Evolutionary conservation across 306 rosid genomes (phyloP).

Genomic region (Erythrophleum fordii): DNA sequence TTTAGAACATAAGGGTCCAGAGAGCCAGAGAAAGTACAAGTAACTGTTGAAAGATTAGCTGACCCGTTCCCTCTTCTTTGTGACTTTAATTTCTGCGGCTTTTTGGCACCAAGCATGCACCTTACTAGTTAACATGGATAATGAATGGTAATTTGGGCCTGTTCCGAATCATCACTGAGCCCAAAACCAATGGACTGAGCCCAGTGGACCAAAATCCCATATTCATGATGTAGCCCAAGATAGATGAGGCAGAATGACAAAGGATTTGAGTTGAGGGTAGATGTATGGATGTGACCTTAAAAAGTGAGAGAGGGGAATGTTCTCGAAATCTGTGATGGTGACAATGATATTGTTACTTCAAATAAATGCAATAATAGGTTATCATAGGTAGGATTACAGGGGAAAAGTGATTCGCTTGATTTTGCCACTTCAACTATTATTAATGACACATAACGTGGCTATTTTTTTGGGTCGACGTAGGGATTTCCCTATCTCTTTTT

Average conservation of each 20-base stretch:
- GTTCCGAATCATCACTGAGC: background rate
- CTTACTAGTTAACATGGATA: no score
- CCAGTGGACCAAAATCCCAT: no score
- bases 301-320: conserved; percentile 38
- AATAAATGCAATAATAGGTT: conserved; percentile 36
- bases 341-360: conserved; percentile 32
- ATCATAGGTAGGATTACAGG: conserved; percentile 33
- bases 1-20: conserved; percentile 28
- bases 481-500: background rate
- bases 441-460: background rate
- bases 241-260: background rate
- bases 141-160: background rate
- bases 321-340: conserved; percentile 45
- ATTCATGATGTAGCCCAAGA: background rate
- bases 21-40: conserved; percentile 54
- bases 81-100: conserved; percentile 35
- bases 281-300: conserved; percentile 51
- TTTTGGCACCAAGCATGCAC: conserved; percentile 35
- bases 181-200: no score
- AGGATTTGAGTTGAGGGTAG: background rate
- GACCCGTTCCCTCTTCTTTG: conserved; percentile 46
- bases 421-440: conserved; percentile 23
- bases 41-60: conserved; percentile 41
- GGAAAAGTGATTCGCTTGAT: conserved; percentile 31
- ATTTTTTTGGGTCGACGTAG: no score